Evolutionary conservation across 1,284 basidiomycete genomes (phyloP).

Genomic region (Trichosporon sp.): DNA sequence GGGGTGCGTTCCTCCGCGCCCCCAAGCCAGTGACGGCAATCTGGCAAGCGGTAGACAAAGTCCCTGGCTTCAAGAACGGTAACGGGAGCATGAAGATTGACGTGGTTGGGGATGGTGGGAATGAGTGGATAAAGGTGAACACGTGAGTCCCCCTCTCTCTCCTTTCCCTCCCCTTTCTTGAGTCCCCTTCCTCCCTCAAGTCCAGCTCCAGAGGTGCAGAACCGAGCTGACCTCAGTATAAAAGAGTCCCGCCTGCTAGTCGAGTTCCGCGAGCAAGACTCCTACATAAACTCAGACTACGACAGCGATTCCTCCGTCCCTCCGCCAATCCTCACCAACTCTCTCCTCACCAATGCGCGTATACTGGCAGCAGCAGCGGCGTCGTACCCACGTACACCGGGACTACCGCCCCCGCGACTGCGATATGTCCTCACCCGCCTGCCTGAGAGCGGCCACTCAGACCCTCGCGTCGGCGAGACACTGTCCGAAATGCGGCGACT

Average conservation of each 20-base stretch:
- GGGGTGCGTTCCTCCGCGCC: constrained; percentile 34
- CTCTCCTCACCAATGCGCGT: constrained; percentile 43
- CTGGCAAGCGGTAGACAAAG: constrained; percentile 28
- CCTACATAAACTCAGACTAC: constrained; percentile 57
- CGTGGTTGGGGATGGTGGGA: constrained; percentile 64
- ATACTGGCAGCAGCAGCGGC: constrained; percentile 58
- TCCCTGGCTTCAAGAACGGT: constrained; percentile 2
- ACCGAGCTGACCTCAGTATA: constrained; percentile 51
- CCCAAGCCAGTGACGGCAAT: constrained; percentile 30
- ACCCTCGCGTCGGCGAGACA: constrained; percentile 61
- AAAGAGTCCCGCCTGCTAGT: constrained; percentile 70
- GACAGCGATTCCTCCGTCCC: constrained; percentile 21
- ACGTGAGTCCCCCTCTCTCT: constrained; percentile 57
- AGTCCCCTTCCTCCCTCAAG: too few relatives aligned
- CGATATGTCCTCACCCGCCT: constrained; percentile 67
- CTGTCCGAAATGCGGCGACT: constrained; percentile 56
- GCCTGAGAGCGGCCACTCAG: constrained; percentile 46
- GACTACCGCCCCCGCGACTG: constrained; percentile 45
- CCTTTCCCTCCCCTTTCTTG: neutral
- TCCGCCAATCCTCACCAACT: constrained; percentile 52
- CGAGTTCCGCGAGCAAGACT: constrained; percentile 75
- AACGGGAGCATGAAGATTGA: constrained; percentile 53
- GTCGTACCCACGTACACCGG: constrained; percentile 47
- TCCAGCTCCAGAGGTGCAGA: too few relatives aligned
- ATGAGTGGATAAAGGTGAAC: constrained; percentile 73